Percentiles rank a stretch among this genome's conserved stretches.
Conservation (phyloP, 495 filamentous ascomycete species). For the Letharia columbiana region DNA sequence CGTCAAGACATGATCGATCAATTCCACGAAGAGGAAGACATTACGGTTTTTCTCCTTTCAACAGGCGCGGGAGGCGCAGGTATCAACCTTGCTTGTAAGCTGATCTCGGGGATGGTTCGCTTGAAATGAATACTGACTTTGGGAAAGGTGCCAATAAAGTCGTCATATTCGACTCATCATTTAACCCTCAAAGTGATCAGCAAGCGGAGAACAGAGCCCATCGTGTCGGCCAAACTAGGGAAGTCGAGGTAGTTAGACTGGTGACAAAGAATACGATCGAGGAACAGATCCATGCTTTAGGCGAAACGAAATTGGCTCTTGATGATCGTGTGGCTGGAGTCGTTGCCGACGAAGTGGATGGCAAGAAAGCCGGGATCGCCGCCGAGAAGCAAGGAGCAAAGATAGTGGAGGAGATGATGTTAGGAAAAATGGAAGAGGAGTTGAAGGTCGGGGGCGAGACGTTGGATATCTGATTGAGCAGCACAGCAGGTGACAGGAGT, state of each 20-base stretch:
- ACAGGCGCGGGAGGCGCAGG: constrained; percentile 92
- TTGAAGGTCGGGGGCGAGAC: constrained; percentile 14
- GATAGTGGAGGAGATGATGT: constrained; percentile 57
- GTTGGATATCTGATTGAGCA: constrained; percentile 4
- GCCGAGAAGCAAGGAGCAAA: constrained; percentile 51
- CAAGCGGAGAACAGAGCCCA: constrained; percentile 97
- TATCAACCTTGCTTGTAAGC: constrained; percentile 72
- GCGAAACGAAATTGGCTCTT: constrained; percentile 84
- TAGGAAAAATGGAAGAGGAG: constrained; percentile 29
- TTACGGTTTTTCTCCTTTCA: constrained; percentile 85
- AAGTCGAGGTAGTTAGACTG: constrained; percentile 78
- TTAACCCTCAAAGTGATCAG: constrained; percentile 94
- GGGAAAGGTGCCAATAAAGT: constrained; percentile 73
- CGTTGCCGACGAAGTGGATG: constrained; percentile 33
- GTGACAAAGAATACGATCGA: constrained; percentile 82
- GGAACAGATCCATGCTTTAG: constrained; percentile 82
- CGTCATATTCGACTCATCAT: constrained; percentile 88
- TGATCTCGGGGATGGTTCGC: not conserved
- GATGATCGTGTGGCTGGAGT: constrained; percentile 74
- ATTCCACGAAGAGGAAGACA: constrained; percentile 65
- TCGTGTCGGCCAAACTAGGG: constrained; percentile 79
- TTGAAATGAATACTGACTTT: not conserved
- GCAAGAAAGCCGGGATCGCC: constrained; percentile 32
- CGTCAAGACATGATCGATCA: constrained; percentile 81
- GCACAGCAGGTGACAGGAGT: not conserved